Percentiles rank a stretch among this genome's conserved stretches.
Conservation (phyloP, 1,284 basidiomycete species). For the Ceratobasidium theobromae region DNA sequence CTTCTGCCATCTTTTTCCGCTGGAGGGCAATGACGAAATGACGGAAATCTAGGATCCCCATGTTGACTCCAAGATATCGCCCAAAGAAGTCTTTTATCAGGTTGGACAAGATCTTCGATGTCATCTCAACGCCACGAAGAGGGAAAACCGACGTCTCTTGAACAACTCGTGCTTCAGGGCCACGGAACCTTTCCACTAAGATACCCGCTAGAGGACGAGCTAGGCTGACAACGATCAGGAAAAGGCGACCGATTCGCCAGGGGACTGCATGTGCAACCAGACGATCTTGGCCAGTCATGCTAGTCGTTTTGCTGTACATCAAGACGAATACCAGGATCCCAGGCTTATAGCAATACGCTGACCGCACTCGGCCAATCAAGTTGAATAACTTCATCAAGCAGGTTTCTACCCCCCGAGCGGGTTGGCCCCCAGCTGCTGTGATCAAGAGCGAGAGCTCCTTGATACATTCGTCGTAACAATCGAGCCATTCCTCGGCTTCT, state of each 20-base stretch:
- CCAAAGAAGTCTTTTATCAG: neutral
- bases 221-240: neutral
- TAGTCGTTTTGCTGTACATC: conserved; percentile 2
- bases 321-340: neutral
- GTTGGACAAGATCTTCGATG: neutral
- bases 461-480: neutral
- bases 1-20: neutral
- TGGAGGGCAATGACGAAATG: neutral
- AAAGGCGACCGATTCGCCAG: neutral
- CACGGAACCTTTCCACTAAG: neutral
- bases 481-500: neutral
- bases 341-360: too few species aligned
- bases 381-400: neutral
- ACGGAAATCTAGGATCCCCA: neutral
- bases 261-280: neutral
- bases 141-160: neutral
- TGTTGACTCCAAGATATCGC: neutral
- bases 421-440: neutral
- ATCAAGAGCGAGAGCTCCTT: neutral
- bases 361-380: neutral
- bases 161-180: neutral
- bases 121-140: neutral
- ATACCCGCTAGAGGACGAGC: neutral
- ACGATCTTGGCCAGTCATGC: neutral
- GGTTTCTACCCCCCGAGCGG: neutral